phyloP scores from a whole-genome alignment of 2,329 filamentous ascomycete species.

The Colletotrichum limetticola region DNA sequence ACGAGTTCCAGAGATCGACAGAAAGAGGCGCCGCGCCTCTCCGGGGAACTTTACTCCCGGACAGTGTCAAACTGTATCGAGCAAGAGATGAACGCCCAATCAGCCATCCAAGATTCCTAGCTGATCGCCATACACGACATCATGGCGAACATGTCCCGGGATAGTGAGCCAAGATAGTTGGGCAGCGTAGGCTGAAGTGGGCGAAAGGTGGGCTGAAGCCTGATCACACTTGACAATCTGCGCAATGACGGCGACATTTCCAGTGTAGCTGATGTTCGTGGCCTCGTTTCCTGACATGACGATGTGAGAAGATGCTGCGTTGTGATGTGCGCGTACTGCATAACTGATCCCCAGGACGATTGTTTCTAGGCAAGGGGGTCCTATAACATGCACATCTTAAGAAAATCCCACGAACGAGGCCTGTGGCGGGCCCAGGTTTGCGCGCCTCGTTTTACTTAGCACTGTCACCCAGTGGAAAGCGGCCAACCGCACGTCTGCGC shows the following conservation, averaged over 20 bases:
- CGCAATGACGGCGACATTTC: neutral
- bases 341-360: neutral
- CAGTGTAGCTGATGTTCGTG: neutral
- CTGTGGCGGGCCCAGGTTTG: neutral
- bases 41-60: neutral
- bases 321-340: neutral
- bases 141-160: neutral
- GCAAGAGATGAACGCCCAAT: conserved; percentile 1
- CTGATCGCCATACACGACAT: neutral
- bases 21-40: neutral
- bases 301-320: neutral
- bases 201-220: neutral
- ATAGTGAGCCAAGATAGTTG: neutral
- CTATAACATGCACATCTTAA: conserved; percentile 45
- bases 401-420: conserved; percentile 36
- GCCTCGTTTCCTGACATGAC: neutral
- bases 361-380: conserved; percentile 4
- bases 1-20: neutral
- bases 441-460: conserved; percentile 9
- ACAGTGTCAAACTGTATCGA: neutral
- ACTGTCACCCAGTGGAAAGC: conserved; percentile 14
- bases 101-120: neutral
- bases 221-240: neutral
- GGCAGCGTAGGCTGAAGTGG: neutral
- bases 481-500: neutral